A percentile compares a stretch with the other conserved stretches of the same genome.
phyloP scores from a whole-genome alignment of 805 yeast genomes.

The Schizosaccharomyces osmophilus region DNA sequence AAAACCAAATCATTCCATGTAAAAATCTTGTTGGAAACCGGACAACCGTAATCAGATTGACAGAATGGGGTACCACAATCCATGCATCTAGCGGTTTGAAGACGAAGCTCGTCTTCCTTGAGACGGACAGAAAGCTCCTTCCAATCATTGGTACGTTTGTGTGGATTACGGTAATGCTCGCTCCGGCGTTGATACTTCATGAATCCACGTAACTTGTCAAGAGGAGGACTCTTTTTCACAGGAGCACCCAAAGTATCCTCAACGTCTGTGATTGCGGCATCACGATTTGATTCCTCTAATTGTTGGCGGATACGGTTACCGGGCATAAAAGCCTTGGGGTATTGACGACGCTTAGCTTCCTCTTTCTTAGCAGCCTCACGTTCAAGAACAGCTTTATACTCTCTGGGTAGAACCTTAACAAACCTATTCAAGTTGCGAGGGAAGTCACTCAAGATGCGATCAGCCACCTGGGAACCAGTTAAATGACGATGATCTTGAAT shows the following conservation, averaged over 20 bases:
- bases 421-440: conserved; percentile 70
- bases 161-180: conserved; percentile 62
- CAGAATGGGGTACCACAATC: conserved; percentile 99
- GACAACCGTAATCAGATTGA: conserved; percentile 94
- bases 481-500: conserved; percentile 78
- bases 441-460: conserved; percentile 58
- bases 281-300: conserved; percentile 6
- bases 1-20: conserved; percentile 93
- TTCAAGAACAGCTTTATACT: conserved; percentile 72
- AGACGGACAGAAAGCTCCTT: conserved; percentile 62
- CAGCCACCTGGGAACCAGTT: conserved; percentile 80
- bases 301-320: conserved; percentile 15
- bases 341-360: conserved; percentile 28
- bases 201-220: conserved; percentile 74
- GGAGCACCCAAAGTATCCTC: conserved; percentile 65
- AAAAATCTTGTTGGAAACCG: conserved; percentile 88
- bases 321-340: conserved; percentile 11
- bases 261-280: conserved; percentile 60
- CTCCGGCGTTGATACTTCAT: conserved; percentile 77
- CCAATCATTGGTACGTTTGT: conserved; percentile 71
- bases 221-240: conserved; percentile 32
- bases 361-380: conserved; percentile 41
- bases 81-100: conserved; percentile 95
- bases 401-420: conserved; percentile 65
- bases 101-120: conserved; percentile 61